A percentile compares a stretch with the other conserved stretches of the same genome.
These are phyloP conservation scores for Phylloporus sp. DNA, from an alignment of 768 basidiomycete genomes.

Conservation along the genomic window DNA sequence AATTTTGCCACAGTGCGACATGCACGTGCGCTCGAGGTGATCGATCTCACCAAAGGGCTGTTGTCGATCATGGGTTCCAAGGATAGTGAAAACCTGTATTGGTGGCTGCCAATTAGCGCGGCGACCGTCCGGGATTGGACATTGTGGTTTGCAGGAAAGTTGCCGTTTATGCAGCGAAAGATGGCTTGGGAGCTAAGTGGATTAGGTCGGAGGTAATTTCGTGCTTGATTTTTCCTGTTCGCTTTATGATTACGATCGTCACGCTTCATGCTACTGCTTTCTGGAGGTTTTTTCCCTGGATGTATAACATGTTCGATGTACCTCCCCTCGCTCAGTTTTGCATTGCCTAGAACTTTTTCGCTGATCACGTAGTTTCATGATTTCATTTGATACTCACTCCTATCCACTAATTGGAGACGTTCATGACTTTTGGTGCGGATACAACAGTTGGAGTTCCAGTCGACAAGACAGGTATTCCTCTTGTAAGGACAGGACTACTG, in stretches of 20 bases:
- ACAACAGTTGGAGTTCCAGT: too few relatives aligned
- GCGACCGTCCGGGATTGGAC: constrained; percentile 25
- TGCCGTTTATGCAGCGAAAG: constrained; percentile 16
- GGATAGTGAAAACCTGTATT: constrained; percentile 1
- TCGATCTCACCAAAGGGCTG: constrained; percentile 37
- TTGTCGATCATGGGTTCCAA: constrained; percentile 22
- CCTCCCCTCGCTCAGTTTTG: too few relatives aligned
- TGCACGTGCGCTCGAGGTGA: constrained; percentile 38
- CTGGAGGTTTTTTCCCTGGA: neutral
- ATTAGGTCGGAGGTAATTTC: constrained; percentile 19
- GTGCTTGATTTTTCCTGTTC: neutral
- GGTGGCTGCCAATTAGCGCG: constrained; percentile 29
- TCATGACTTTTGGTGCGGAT: constrained; percentile 5
- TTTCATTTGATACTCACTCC: too few relatives aligned
- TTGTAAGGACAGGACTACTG: too few relatives aligned
- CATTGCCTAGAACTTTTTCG: too few relatives aligned
- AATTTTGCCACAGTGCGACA: constrained; percentile 36
- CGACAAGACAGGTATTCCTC: too few relatives aligned
- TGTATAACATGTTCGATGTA: too few relatives aligned
- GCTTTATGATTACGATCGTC: neutral
- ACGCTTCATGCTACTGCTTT: neutral
- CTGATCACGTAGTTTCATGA: too few relatives aligned
- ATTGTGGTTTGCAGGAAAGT: constrained; percentile 19
- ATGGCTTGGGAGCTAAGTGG: constrained; percentile 28
- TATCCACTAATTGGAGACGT: constrained; percentile 19